A percentile compares a stretch with the other conserved stretches of the same genome.
Evolutionary conservation across 176 grass and related monocot species (phyloP).

Genomic region (Aegilops umbellulata): DNA sequence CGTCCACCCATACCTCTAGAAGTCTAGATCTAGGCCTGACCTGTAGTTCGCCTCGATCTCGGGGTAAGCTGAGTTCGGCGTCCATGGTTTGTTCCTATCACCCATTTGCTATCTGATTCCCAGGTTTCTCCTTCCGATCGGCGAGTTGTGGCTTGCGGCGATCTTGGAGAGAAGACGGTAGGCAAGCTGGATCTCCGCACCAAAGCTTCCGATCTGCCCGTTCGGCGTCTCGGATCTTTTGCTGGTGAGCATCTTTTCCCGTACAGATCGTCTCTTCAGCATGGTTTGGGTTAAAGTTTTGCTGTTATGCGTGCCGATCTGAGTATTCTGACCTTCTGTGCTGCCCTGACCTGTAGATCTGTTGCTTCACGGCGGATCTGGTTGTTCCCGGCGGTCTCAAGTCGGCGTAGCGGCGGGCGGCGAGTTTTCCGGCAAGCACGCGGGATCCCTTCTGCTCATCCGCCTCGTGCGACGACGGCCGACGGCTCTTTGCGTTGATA

Average conservation of each 20-base stretch:
- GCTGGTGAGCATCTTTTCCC: background rate
- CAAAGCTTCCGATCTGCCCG: background rate
- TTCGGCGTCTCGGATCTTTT: background rate
- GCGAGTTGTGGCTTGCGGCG: background rate
- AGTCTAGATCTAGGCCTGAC: background rate
- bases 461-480: background rate
- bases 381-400: background rate
- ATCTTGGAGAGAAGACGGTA: background rate
- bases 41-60: background rate
- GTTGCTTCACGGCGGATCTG: background rate
- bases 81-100: background rate
- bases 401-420: background rate
- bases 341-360: background rate
- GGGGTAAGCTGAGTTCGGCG: background rate
- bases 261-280: fast-evolving
- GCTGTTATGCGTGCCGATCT: background rate
- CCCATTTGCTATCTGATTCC: background rate
- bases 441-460: background rate
- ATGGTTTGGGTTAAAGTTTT: fast-evolving
- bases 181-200: background rate
- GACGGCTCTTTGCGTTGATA: slow-evolving; percentile 35
- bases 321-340: background rate
- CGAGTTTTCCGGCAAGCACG: too few species aligned
- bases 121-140: background rate
- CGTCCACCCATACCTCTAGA: background rate